phyloP scores from a whole-genome alignment of 2,329 filamentous ascomycete genomes.

The Aspergillus versicolor region DNA sequence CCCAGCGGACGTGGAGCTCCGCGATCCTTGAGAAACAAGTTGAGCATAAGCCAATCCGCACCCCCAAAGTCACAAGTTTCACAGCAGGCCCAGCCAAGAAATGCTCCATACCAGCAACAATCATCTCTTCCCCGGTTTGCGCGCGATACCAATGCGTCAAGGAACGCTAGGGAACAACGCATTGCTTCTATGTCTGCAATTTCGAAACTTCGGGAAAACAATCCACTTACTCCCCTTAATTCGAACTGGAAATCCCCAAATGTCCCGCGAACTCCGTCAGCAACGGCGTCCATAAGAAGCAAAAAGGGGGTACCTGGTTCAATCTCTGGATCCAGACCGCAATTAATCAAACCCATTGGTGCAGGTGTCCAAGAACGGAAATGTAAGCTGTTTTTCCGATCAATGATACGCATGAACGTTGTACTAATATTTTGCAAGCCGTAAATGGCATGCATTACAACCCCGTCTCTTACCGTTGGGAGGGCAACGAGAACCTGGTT shows the following conservation, averaged over 20 bases:
- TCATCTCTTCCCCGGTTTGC: constrained; percentile 62
- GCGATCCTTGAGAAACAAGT: constrained; percentile 57
- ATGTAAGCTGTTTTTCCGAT: constrained; percentile 56
- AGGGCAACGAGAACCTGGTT: constrained; percentile 89
- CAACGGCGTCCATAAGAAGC: constrained; percentile 49
- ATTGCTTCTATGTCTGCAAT: constrained; percentile 46
- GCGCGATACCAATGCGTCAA: constrained; percentile 65
- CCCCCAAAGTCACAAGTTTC: constrained; percentile 40
- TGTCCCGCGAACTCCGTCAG: constrained; percentile 51
- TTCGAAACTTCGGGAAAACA: constrained; percentile 39
- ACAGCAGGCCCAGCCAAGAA: constrained; percentile 56
- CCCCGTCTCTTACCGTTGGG: constrained; percentile 81
- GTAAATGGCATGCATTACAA: constrained; percentile 98
- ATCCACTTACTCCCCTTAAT: constrained; percentile 52
- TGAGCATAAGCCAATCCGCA: constrained; percentile 44
- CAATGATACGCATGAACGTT: constrained; percentile 2
- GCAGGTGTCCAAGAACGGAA: constrained; percentile 72
- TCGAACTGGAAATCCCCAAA: constrained; percentile 62
- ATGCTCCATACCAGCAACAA: constrained; percentile 50
- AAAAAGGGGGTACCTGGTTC: constrained; percentile 40
- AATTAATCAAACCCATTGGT: constrained; percentile 82
- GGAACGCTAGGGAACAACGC: constrained; percentile 63
- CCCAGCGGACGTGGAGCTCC: constrained; percentile 69
- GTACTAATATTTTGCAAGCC: constrained; percentile 49
- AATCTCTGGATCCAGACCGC: constrained; percentile 61